Base-by-base conservation (phyloP, 208 protist genomes). In the Crithidia sp. region DNA sequence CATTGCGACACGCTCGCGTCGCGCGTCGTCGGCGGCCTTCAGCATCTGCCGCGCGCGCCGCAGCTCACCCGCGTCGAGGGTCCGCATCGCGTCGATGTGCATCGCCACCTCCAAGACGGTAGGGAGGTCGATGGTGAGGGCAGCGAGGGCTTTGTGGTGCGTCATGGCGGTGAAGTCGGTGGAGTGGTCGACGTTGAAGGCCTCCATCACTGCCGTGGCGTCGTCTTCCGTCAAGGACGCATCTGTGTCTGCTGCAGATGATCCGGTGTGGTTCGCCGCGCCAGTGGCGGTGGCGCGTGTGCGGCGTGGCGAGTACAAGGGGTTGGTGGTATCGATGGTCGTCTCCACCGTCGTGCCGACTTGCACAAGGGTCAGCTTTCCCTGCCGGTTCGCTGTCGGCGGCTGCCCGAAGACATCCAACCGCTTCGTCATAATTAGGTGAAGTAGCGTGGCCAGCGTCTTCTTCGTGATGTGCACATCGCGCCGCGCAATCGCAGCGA, bases 361-460 rank as follows among this genome's bases (percentile, higher is more conserved):
- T 49, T 74, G 67, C 56, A 86, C 67, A 40, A 92, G 63, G 14
- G 76, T 89, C 47, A 85, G 64, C 40, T 65, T 79, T 2, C 76
- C 77, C 65, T 90, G 87, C 2, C 89, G 89, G 58, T 79, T 82
- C 36, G 69, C 72, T 5, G 79, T 86, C n/a, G 92, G 92, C 16
- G 92, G 92, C 56, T 91, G 86, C 9, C 92, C 92, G 82, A 96
- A 96, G 12, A 96, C 82, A 80, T 96, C 86, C 5, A 68, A 64
- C 7, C 92, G 92, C 59, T 81, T 71, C 37, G 55, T 54, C 89
- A 94, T 95, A 17, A 83, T 77, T 10, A 66, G 72, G 69, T 92
- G 80, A 37, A 96, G 81, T 16, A 92, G 84, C 16, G 63, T 61
- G 19, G 88, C 83, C 16, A 94, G 76, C 12, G 84, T 82, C 58